phyloP scores from a whole-genome alignment of 805 yeast genomes.

The Zygotorulaspora sp. region DNA sequence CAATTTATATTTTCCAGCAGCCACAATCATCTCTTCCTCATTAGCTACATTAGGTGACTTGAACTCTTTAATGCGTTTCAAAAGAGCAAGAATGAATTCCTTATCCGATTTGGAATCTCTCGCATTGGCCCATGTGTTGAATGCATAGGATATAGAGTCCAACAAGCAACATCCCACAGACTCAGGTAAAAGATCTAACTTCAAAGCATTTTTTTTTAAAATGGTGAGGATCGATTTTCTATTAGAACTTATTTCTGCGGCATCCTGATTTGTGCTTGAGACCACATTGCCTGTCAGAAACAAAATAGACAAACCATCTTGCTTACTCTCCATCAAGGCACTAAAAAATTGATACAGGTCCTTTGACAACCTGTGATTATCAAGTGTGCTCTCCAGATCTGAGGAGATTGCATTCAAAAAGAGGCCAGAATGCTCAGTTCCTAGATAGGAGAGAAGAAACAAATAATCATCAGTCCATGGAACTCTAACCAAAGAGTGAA shows the following conservation, averaged over 20 bases:
- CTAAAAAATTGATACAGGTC: constrained; percentile 60
- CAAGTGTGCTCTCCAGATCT: constrained; percentile 56
- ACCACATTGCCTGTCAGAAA: constrained; percentile 54
- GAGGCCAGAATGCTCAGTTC: constrained; percentile 54
- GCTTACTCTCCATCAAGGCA: constrained; percentile 63
- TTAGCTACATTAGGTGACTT: constrained; percentile 16
- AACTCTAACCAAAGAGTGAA: constrained; percentile 54
- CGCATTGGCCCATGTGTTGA: constrained; percentile 71
- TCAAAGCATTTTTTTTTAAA: constrained; percentile 50
- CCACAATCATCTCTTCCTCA: constrained; percentile 29
- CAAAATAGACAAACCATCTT: constrained; percentile 70
- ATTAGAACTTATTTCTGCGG: constrained; percentile 10
- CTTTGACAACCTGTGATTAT: constrained; percentile 49
- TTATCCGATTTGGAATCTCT: constrained; percentile 48
- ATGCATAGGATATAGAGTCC: constrained; percentile 69
- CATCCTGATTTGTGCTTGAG: constrained; percentile 26
- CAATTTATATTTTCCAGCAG: constrained; percentile 53
- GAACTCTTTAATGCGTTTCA: constrained; percentile 38
- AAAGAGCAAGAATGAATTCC: constrained; percentile 33
- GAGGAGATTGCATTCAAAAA: constrained; percentile 55
- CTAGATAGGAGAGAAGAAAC: constrained; percentile 76
- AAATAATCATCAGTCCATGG: constrained; percentile 61
- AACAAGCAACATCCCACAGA: constrained; percentile 61
- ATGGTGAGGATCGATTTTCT: constrained; percentile 47
- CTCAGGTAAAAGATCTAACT: constrained; percentile 52